Conservation (phyloP, 1,284 basidiomycete genomes). For the Moesziomyces aphidis region DNA sequence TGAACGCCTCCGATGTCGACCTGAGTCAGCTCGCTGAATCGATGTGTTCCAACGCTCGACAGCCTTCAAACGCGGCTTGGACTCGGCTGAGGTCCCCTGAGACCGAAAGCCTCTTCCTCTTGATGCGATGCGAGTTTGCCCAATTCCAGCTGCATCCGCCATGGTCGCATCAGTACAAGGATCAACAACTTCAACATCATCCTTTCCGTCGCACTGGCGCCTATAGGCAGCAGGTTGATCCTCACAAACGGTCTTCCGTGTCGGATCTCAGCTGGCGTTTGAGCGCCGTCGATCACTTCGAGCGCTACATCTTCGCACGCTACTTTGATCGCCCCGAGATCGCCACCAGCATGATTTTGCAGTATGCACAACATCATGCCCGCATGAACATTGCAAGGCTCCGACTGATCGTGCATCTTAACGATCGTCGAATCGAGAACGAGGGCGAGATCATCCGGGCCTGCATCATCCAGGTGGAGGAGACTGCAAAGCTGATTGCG, state of each 20-base stretch:
- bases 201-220: constrained; percentile 3
- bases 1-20: constrained; percentile 10
- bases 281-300: constrained; percentile 8
- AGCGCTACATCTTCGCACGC: constrained; percentile 7
- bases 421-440: constrained; percentile 8
- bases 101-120: constrained; percentile 11
- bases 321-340: constrained; percentile 13
- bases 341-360: constrained; percentile 1
- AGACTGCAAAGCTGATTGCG: constrained; percentile 5
- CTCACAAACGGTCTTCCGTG: background rate
- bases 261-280: constrained; percentile 2
- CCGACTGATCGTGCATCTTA: constrained; percentile 19
- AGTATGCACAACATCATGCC: constrained; percentile 13
- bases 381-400: constrained; percentile 9
- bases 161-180: constrained; percentile 13
- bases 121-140: constrained; percentile 12
- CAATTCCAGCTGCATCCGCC: constrained; percentile 18
- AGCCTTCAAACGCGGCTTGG: background rate
- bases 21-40: constrained; percentile 1
- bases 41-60: too few species aligned
- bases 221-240: background rate
- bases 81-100: background rate
- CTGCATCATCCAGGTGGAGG: constrained; percentile 10
- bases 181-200: constrained; percentile 4
- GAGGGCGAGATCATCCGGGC: constrained; percentile 9